phyloP scores from a whole-genome alignment of 768 basidiomycete species.

The Tephrocybe sp. region DNA sequence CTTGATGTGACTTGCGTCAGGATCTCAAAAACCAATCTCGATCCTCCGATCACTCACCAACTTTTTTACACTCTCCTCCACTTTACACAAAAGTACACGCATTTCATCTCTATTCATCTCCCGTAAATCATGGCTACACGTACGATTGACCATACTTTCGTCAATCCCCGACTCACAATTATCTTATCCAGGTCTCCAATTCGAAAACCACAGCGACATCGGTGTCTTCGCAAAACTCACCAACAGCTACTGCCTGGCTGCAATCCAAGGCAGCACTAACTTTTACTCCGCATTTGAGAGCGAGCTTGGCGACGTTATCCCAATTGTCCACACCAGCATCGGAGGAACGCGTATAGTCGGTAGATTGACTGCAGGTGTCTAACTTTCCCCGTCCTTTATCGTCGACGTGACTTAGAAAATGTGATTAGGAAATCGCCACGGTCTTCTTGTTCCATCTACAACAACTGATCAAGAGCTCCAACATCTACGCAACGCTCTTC shows the following conservation, averaged over 20 bases:
- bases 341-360: conserved; percentile 93
- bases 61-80: conserved; percentile 13
- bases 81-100: conserved; percentile 1
- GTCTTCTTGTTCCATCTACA: conserved; percentile 91
- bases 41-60: conserved; percentile 6
- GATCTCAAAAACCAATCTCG: conserved; percentile 7
- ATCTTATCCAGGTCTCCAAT: conserved; percentile 71
- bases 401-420: neutral
- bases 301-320: conserved; percentile 89
- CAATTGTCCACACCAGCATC: conserved; percentile 95
- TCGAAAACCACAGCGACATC: conserved; percentile 92
- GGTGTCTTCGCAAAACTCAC: conserved; percentile 98
- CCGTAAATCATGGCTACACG: conserved; percentile 45
- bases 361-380: conserved; percentile 82
- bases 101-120: conserved; percentile 5
- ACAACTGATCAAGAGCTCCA: conserved; percentile 98
- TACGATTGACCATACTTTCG: conserved; percentile 22
- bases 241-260: conserved; percentile 95
- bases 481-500: conserved; percentile 93
- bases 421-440: conserved; percentile 86
- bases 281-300: conserved; percentile 98
- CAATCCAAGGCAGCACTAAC: conserved; percentile 92
- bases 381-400: neutral
- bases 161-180: conserved; percentile 14
- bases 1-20: conserved; percentile 20